phyloP scores from a whole-genome alignment of 2,329 filamentous ascomycete genomes.

The Botryotinia globosa region DNA sequence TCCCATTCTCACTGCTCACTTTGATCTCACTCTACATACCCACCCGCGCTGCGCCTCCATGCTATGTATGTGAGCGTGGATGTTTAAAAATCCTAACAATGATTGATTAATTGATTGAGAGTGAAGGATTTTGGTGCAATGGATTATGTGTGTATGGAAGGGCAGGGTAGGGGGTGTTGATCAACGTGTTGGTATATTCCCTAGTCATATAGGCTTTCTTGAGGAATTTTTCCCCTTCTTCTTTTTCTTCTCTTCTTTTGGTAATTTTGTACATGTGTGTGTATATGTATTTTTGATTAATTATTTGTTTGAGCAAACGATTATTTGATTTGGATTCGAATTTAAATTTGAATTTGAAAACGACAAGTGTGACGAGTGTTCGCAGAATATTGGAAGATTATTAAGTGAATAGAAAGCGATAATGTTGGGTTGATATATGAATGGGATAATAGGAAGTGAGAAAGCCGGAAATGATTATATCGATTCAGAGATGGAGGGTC shows the following conservation, averaged over 20 bases:
- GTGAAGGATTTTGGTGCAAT: slow-evolving; percentile 6
- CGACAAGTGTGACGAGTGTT: slow-evolving; percentile 2
- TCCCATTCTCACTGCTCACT: slow-evolving; percentile 7
- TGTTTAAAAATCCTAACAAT: not conserved
- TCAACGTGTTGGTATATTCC: slow-evolving; percentile 1
- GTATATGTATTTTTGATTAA: not conserved
- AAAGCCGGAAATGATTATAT: slow-evolving; percentile 16
- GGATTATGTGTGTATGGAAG: slow-evolving; percentile 7
- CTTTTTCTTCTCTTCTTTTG: not conserved
- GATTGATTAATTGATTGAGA: slow-evolving; percentile 6
- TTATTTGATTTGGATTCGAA: not conserved
- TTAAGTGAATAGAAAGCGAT: not conserved
- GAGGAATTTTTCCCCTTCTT: not conserved
- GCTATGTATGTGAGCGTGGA: not conserved
- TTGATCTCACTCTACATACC: not conserved
- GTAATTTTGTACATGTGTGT: not conserved
- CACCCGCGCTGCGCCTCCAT: slow-evolving; percentile 11
- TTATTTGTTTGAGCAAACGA: not conserved
- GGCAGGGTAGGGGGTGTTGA: not conserved
- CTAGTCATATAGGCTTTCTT: not conserved
- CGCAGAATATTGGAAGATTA: not conserved
- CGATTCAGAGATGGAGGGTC: slow-evolving; percentile 8
- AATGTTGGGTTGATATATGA: slow-evolving; percentile 3
- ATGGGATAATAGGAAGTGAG: slow-evolving; percentile 5
- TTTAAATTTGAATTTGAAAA: not conserved